A percentile compares a stretch with the other conserved stretches of the same genome.
Conservation (phyloP, 1,284 basidiomycete species). For the Ganoderma boninense region DNA sequence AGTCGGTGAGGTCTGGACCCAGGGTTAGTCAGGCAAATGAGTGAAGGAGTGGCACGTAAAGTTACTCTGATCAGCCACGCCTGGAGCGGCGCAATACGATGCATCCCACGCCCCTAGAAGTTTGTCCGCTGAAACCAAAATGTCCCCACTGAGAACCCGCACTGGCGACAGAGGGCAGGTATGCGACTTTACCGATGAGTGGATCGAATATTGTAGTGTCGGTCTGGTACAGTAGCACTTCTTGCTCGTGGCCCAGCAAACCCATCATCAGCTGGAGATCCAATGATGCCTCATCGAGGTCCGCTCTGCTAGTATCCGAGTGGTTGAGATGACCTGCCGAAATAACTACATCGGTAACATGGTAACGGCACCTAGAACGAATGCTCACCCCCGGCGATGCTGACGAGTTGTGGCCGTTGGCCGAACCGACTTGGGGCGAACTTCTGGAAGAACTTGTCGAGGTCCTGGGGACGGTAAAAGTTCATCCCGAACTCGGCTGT, state of each 20-base stretch:
- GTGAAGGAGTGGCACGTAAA: slow-evolving; percentile 40
- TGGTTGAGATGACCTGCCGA: slow-evolving; percentile 1
- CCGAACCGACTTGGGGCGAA: slow-evolving; percentile 44
- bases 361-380: neutral
- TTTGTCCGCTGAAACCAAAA: slow-evolving; percentile 12
- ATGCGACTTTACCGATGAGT: neutral
- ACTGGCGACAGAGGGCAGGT: neutral
- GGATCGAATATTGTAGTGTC: neutral
- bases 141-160: neutral
- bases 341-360: neutral
- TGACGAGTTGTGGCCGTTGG: slow-evolving; percentile 29
- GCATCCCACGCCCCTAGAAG: slow-evolving; percentile 14
- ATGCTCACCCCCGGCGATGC: slow-evolving; percentile 53
- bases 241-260: slow-evolving; percentile 51
- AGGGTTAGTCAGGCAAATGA: slow-evolving; percentile 7
- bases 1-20: slow-evolving; percentile 46
- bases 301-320: slow-evolving; percentile 40
- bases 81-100: slow-evolving; percentile 2
- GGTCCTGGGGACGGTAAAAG: slow-evolving; percentile 50
- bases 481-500: slow-evolving; percentile 59
- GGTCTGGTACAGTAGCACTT: slow-evolving; percentile 41
- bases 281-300: slow-evolving; percentile 60
- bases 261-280: slow-evolving; percentile 59
- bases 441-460: slow-evolving; percentile 45
- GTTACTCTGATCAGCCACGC: slow-evolving; percentile 49